Evolutionary conservation across 2,329 filamentous ascomycete species (phyloP).

Genomic region (Aspergillus pseudoviridinutans): DNA sequence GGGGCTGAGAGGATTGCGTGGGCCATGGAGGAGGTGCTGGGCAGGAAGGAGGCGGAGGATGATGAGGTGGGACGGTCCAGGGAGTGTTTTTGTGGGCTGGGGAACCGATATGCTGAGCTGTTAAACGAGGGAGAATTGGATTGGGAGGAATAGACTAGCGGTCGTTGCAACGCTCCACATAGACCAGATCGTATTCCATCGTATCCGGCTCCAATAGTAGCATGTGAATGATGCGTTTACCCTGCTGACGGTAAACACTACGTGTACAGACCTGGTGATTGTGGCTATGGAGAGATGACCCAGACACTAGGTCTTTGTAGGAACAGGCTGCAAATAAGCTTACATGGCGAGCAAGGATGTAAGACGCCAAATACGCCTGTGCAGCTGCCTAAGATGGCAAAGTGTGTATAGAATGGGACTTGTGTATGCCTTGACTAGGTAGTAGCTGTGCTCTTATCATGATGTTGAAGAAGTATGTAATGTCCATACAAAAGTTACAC

Average conservation of each 20-base stretch:
- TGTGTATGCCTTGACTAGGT: too few species aligned
- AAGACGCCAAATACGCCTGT: too few species aligned
- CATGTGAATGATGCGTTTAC: not conserved
- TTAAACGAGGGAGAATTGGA: not conserved
- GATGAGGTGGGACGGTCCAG: slow-evolving; percentile 23
- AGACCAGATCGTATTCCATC: too few species aligned
- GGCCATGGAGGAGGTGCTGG: slow-evolving; percentile 60
- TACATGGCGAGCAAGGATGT: too few species aligned
- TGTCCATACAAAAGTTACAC: not conserved
- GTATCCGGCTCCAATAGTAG: too few species aligned
- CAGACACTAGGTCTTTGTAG: not conserved
- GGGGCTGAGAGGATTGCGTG: slow-evolving; percentile 71
- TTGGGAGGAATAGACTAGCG: not conserved
- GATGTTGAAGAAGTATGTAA: not conserved
- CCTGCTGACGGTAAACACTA: not conserved
- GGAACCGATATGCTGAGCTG: slow-evolving; percentile 37
- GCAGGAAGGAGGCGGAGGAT: slow-evolving; percentile 17
- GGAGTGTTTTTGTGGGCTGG: slow-evolving; percentile 38
- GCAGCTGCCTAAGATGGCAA: too few species aligned
- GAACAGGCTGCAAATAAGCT: too few species aligned
- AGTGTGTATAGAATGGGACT: too few species aligned
- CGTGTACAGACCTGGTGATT: not conserved
- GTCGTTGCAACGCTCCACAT: not conserved
- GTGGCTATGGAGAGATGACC: not conserved
- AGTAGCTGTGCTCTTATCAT: too few species aligned